Evolutionary conservation across 2,329 filamentous ascomycete genomes (phyloP), one percentile per base, ranked within the genome.

Genomic region (Neonectria punicea): DNA sequence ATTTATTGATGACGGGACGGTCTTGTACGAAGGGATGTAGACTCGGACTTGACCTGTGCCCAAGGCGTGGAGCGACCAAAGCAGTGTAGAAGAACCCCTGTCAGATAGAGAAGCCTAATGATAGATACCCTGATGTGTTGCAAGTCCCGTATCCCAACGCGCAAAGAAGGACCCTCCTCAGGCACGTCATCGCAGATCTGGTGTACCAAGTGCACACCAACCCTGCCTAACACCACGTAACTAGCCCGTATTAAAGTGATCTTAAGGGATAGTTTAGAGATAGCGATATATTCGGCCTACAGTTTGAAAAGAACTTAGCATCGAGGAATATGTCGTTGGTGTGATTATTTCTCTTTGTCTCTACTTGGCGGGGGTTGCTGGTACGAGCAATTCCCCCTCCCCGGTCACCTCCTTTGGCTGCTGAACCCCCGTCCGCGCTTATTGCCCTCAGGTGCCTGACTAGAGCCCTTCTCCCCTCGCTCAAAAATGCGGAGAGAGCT

Each of bases 91-190:
- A 56, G 50, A 53, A 47, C 54, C 60, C 60, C 55, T 58, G 61
- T 63, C 61, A 63, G 61, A 63, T 63, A 63, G 61, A 63, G 54
- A 54, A 53, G 25, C 61, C 55, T 63, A 63, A 63, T 63, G 61
- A 63, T 54, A 63, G 61, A 63, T 63, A 63, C 61, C 61, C 61
- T 63, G 55, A 63, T 58, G 61, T 63, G 61, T 63, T 63, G 61
- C 44, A 55, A 28, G 32, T 32, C 39, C 22, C 44, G n/a, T 50
- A 8, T 63, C 22, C 36, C 14, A 6, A 25, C 25, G 46, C 46
- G 25, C n/a, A 20, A 20, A 8, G 25, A 50, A 16, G 22, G 34
- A 22, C 13, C 9, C 8, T 30, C 7, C 54, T 6, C 25, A 25
- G 25, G 25, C 5, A 25, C 25, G 25, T 6, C 25, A 6, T 25